Evolutionary conservation across 345 rosid species (phyloP).

Genomic region (Ceriops tagal): DNA sequence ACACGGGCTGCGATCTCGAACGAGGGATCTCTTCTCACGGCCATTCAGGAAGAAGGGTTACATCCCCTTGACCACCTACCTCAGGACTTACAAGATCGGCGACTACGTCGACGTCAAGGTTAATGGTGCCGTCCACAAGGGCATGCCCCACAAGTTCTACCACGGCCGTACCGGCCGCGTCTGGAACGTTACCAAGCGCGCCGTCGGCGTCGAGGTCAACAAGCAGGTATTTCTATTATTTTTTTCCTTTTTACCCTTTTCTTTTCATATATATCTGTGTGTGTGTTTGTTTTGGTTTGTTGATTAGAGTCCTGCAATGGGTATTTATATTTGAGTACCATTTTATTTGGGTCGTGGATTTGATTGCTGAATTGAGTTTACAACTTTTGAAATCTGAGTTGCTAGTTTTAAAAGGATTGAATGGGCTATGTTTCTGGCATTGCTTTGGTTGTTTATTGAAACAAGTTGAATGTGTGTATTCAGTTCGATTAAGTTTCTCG

Average conservation of each 20-base stretch:
- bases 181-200: conserved; percentile 73
- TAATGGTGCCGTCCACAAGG: conserved; percentile 64
- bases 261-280: background rate
- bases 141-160: conserved; percentile 74
- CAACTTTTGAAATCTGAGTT: no score
- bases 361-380: background rate
- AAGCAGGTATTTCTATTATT: conserved; percentile 38
- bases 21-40: conserved; percentile 56
- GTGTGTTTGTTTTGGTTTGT: background rate
- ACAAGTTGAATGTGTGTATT: no score
- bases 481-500: no score
- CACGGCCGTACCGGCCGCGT: conserved; percentile 69
- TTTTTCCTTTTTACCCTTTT: background rate
- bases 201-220: conserved; percentile 66
- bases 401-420: no score
- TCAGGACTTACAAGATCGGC: conserved; percentile 55
- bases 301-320: background rate
- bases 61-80: conserved; percentile 57
- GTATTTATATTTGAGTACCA: background rate
- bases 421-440: no score
- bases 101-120: conserved; percentile 59
- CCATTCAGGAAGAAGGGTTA: conserved; percentile 68
- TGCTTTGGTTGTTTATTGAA: no score
- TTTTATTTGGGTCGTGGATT: background rate
- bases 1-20: conserved; percentile 56